phyloP scores from a whole-genome alignment of 2,329 filamentous ascomycete genomes.

The Xylariaceae sp. region DNA sequence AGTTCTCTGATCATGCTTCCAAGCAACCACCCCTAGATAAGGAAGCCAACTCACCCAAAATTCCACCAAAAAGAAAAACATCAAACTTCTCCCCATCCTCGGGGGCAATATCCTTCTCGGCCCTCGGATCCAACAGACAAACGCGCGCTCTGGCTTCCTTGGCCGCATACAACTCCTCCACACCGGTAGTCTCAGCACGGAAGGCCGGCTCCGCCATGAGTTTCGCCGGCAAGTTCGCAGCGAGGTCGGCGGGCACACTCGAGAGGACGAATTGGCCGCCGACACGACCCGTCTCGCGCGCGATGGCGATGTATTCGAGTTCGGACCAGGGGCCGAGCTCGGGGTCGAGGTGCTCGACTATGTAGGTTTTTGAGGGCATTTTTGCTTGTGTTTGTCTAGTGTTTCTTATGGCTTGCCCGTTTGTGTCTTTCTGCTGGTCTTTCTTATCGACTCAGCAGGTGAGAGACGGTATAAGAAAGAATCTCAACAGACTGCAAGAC shows the following conservation, averaged over 20 bases:
- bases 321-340: conserved; percentile 93
- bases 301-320: conserved; percentile 86
- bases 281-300: conserved; percentile 65
- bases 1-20: too few relatives aligned
- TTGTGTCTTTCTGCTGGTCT: background rate
- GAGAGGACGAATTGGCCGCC: conserved; percentile 73
- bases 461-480: too few relatives aligned
- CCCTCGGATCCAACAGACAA: conserved; percentile 84
- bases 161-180: conserved; percentile 68
- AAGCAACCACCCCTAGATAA: too few relatives aligned
- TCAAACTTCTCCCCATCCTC: conserved; percentile 80
- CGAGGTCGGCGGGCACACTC: conserved; percentile 66
- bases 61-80: conserved; percentile 91
- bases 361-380: conserved; percentile 62
- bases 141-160: conserved; percentile 62
- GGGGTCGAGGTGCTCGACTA: conserved; percentile 93
- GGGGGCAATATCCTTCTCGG: conserved; percentile 72
- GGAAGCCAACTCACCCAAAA: conserved; percentile 61
- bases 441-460: background rate
- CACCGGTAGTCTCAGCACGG: conserved; percentile 66
- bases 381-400: background rate
- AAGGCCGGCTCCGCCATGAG: conserved; percentile 56
- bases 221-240: conserved; percentile 58
- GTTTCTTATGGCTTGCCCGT: background rate
- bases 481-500: too few relatives aligned